Evolutionary conservation across 2,329 filamentous ascomycete species (phyloP), one percentile per base, ranked within the genome.

Genomic region (Cryphonectria carpinicola): DNA sequence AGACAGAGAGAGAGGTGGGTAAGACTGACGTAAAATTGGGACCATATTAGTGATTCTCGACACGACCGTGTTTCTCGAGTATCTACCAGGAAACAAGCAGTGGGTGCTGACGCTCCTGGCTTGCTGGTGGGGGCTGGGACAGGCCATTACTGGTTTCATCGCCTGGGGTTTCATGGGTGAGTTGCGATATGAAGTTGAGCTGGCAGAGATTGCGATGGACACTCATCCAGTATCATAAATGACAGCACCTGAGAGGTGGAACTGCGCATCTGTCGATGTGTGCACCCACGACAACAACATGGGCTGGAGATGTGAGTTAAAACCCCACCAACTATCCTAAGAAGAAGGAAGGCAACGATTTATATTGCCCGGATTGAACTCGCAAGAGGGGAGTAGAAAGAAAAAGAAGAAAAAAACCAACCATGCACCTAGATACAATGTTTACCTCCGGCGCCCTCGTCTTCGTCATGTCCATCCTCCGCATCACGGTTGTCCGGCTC

Each of bases 91-190:
- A 25, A 83, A 85, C 67, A 84, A 88, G 76, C 89, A 92, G 76
- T 92, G 89, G 88, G 83, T 91, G 25, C 76, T 91, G 19, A 90
- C 88, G 0, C 81, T 89, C n/a, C 83, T 91, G 78, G 88, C 89
- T 2, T 83, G 82, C 32, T 86, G 85, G 85, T 86, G 84, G 83
- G 83, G 83, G 0, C 63, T 86, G 8, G 85, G 84, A 2, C 83
- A 85, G 74, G 79, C 84, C 5, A 78, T 85, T 68, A 78, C 82
- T n/a, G 81, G 85, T 35, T 80, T 84, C 73, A 80, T 87, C 70
- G 84, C 84, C 35, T 86, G 84, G 85, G 84, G 81, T 0, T 86
- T 85, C 71, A 74, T 86, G 74, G 79, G 81, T 81, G 78, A 77
- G 75, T 78, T 32, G 32, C 32, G 4, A 19, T 0, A 22, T 5